Conservation (phyloP, 116 monocot genomes). For the Posidonia oceanica region DNA sequence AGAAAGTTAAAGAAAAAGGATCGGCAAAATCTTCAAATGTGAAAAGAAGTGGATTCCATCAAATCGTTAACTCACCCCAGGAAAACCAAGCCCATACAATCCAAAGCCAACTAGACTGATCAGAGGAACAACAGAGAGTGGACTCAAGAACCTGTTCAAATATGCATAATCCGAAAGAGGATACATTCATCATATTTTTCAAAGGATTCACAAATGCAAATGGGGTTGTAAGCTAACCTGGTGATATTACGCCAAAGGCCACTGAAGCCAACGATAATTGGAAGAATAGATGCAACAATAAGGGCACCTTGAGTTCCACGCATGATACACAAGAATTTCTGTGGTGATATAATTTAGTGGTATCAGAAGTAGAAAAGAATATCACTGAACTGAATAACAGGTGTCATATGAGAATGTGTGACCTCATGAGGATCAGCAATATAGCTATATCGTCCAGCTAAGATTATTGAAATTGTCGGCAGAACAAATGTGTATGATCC, state of each 20-base stretch:
- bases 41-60: too few species aligned
- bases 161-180: neutral
- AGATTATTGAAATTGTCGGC: slow-evolving; percentile 91
- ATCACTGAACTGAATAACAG: too few species aligned
- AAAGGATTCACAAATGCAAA: neutral
- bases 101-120: slow-evolving; percentile 70
- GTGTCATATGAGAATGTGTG: neutral
- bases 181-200: neutral
- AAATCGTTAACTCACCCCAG: slow-evolving; percentile 44
- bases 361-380: too few species aligned
- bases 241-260: slow-evolving; percentile 83
- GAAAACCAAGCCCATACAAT: slow-evolving; percentile 86
- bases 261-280: slow-evolving; percentile 75
- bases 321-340: slow-evolving; percentile 74
- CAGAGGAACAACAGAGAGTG: slow-evolving; percentile 80
- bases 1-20: too few species aligned
- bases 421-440: slow-evolving; percentile 67
- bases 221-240: slow-evolving; percentile 26
- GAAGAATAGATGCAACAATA: slow-evolving; percentile 80
- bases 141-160: slow-evolving; percentile 59
- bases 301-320: slow-evolving; percentile 88
- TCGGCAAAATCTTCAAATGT: too few species aligned
- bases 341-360: slow-evolving; percentile 3
- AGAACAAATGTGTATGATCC: slow-evolving; percentile 69
- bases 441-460: slow-evolving; percentile 58